A percentile compares a stretch with the other conserved stretches of the same genome.
Evolutionary conservation across 2,329 filamentous ascomycete genomes (phyloP).

Genomic region (Emericellopsis atlantica): DNA sequence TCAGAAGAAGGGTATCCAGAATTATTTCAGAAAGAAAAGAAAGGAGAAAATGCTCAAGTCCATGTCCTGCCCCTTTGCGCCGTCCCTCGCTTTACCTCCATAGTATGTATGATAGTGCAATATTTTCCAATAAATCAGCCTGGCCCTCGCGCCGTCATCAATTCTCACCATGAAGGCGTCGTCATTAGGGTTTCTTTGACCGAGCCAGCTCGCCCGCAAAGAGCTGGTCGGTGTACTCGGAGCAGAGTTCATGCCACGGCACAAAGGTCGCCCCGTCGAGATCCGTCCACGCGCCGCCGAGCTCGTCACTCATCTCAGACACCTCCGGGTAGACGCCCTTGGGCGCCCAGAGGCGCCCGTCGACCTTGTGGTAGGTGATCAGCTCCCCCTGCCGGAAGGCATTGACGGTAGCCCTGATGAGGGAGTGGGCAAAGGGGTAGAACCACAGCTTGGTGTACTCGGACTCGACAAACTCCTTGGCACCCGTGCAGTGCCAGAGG

Average conservation of each 20-base stretch:
- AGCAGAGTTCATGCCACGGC: constrained; percentile 14
- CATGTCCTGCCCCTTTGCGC: too few relatives aligned
- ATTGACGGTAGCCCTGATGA: constrained; percentile 15
- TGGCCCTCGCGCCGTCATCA: too few relatives aligned
- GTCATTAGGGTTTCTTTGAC: too few relatives aligned
- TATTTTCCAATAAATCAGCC: too few relatives aligned
- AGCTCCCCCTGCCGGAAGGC: constrained; percentile 9
- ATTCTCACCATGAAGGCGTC: too few relatives aligned
- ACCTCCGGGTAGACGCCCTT: constrained; percentile 5
- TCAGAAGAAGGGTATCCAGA: too few relatives aligned
- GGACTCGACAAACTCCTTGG: constrained; percentile 16
- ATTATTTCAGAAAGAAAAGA: too few relatives aligned
- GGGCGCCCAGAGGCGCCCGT: constrained; percentile 16
- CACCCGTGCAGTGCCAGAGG: constrained; percentile 24
- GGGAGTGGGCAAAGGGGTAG: constrained; percentile 16
- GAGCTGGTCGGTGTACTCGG: constrained; percentile 8
- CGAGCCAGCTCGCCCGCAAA: constrained; percentile 9
- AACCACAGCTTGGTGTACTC: constrained; percentile 25
- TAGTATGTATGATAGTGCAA: too few relatives aligned
- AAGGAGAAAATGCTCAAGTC: too few relatives aligned
- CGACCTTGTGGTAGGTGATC: constrained; percentile 14
- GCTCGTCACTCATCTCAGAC: constrained; percentile 3
- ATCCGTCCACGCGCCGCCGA: constrained; percentile 10
- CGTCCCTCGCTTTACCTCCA: too few relatives aligned
- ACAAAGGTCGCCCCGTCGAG: constrained; percentile 12